Evolutionary conservation across 257 asterid species (phyloP), one percentile per base, ranked within the genome.

Genomic region (Capsicum rhomboideum): DNA sequence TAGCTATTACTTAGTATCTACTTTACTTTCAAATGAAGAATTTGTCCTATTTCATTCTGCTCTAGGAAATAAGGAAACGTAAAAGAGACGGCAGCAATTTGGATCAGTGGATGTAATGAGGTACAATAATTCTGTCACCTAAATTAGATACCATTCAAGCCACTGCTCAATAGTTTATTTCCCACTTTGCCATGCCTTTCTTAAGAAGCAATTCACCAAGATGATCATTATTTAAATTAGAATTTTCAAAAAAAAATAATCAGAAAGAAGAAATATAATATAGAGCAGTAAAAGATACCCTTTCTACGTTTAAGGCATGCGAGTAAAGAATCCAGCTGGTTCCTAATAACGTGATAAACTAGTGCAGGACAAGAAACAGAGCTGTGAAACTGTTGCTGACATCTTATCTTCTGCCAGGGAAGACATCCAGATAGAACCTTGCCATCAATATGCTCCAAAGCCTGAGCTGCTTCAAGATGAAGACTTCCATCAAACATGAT

Each of bases 381-480:
- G 88, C 92, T 93, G 81, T 90, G 94, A 87, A 96, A 96, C 90
- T 90, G 34, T 64, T 90, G 96, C 75, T 89, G 91, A 83, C 98
- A 93, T 69, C 84, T 86, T 88, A 96, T 89, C 90, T 92, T 96
- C 94, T 96, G 99, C 99, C 99, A 96, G 0, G 85, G 17, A 37
- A 80, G 86, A 88, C 92, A 91, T 79, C 98, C 97, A 66, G 94
- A 94, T 68, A 96, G 85, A 63, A 89, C 97, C 86, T 90, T 93
- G 78, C 97, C 98, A 52, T 91, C 86, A 67, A 96, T 87, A 28
- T 92, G 94, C 84, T 91, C 97, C 87, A 96, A 87, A 72, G 98
- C 98, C 88, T 69, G 88, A 40, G 98, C 99, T n/a, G 98, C 98
- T 90, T 93, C 98, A 90, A 92, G 87, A 88, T 93, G 96, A 66